Evolutionary conservation across 352 stramenopile genomes (phyloP).

Genomic region (Phytophthora pinifolia): DNA sequence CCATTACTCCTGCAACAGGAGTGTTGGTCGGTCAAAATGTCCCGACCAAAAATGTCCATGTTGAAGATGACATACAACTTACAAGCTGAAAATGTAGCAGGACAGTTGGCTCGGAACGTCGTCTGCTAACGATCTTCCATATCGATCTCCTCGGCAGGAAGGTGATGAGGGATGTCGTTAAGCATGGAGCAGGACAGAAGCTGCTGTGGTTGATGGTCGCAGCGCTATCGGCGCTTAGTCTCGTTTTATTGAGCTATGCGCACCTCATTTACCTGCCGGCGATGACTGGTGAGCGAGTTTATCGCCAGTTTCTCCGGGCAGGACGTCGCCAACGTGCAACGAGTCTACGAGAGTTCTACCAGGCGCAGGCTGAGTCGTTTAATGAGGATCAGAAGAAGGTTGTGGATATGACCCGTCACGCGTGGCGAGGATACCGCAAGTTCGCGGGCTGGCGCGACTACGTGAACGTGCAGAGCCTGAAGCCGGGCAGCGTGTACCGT

Average conservation of each 20-base stretch:
- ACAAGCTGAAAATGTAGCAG: background rate
- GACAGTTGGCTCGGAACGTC: slow-evolving; percentile 10
- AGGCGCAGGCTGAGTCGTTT: slow-evolving; percentile 17
- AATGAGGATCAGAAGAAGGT: slow-evolving; percentile 47
- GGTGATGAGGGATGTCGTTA: slow-evolving; percentile 14
- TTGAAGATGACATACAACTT: slow-evolving; percentile 5
- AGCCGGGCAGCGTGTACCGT: slow-evolving; percentile 28
- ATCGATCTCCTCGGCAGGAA: background rate
- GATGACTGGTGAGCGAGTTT: slow-evolving; percentile 3
- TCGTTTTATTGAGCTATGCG: slow-evolving; percentile 17
- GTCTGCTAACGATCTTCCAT: slow-evolving; percentile 6
- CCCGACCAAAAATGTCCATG: background rate
- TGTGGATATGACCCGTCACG: slow-evolving; percentile 54
- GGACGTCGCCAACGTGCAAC: background rate
- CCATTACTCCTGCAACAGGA: too few species aligned
- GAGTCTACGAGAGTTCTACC: slow-evolving; percentile 33
- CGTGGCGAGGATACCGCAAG: slow-evolving; percentile 51
- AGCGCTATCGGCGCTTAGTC: slow-evolving; percentile 10
- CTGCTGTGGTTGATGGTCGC: slow-evolving; percentile 20
- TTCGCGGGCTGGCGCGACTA: slow-evolving; percentile 42
- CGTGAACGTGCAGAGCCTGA: slow-evolving; percentile 32
- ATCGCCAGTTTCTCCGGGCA: slow-evolving; percentile 20
- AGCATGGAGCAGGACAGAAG: slow-evolving; percentile 11
- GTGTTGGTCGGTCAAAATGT: slow-evolving; percentile 15
- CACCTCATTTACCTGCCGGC: slow-evolving; percentile 26